Percentiles rank a stretch among this genome's conserved stretches.
Conservation (phyloP, 768 basidiomycete genomes). For the Leccinum rimulosum region DNA sequence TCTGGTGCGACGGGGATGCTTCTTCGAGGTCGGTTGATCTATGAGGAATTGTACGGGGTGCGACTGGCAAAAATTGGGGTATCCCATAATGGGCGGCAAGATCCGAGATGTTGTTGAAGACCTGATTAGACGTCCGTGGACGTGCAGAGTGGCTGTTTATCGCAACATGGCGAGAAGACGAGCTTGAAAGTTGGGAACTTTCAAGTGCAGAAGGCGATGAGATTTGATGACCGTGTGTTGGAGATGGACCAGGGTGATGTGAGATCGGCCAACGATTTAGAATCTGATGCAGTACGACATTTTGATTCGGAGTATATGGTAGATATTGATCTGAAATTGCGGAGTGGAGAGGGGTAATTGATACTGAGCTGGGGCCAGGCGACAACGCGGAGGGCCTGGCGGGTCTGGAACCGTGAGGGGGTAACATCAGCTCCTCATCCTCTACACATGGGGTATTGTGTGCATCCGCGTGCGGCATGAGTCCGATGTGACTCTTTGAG, state of each 20-base stretch:
- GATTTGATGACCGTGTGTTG: conserved; percentile 39
- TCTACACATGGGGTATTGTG: conserved; percentile 28
- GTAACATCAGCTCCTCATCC: conserved; percentile 45
- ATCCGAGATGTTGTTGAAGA: conserved; percentile 65
- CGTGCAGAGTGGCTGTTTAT: conserved; percentile 53
- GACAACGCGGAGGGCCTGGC: conserved; percentile 53
- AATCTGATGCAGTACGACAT: conserved; percentile 43
- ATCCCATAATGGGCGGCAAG: conserved; percentile 78
- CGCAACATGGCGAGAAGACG: conserved; percentile 51
- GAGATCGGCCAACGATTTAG: conserved; percentile 50
- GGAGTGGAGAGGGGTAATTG: conserved; percentile 30
- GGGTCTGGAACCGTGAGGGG: conserved; percentile 48
- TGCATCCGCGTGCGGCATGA: conserved; percentile 21
- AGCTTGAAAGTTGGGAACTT: conserved; percentile 55
- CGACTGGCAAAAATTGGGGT: conserved; percentile 66
- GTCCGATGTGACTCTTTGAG: conserved; percentile 22
- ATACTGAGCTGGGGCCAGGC: conserved; percentile 33
- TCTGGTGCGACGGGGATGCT: conserved; percentile 26
- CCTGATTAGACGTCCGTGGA: conserved; percentile 66
- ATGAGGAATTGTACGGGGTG: conserved; percentile 57
- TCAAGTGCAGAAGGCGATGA: conserved; percentile 41
- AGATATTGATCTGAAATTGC: conserved; percentile 50
- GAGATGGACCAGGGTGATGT: conserved; percentile 36
- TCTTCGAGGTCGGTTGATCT: conserved; percentile 37
- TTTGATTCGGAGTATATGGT: conserved; percentile 35